phyloP scores from a whole-genome alignment of 2,329 filamentous ascomycete genomes.

The Ophiostoma tasmaniense region DNA sequence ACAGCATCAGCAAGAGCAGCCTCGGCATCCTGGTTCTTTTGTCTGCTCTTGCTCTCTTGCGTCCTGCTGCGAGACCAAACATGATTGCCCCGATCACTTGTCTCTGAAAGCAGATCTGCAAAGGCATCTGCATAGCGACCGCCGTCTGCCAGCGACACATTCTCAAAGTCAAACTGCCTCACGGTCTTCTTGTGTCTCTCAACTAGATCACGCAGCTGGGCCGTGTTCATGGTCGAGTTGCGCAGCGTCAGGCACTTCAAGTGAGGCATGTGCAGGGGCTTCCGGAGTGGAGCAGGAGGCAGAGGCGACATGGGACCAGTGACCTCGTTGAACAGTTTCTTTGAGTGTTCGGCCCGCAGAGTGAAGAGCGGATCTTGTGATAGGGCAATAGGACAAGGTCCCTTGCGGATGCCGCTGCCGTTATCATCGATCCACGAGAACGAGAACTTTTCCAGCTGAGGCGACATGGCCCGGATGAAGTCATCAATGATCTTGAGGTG shows the following conservation, averaged over 20 bases:
- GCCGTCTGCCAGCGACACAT: slow-evolving; percentile 56
- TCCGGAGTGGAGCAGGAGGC: slow-evolving; percentile 39
- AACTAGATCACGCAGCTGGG: slow-evolving; percentile 63
- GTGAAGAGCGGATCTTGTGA: slow-evolving; percentile 62
- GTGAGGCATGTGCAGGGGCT: slow-evolving; percentile 57
- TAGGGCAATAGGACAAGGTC: slow-evolving; percentile 65
- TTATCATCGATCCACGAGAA: slow-evolving; percentile 64
- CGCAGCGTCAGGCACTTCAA: slow-evolving; percentile 61
- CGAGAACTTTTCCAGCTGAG: slow-evolving; percentile 57
- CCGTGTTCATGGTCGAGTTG: slow-evolving; percentile 63
- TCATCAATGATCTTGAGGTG: slow-evolving; percentile 73
- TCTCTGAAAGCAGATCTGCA: slow-evolving; percentile 53
- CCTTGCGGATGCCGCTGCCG: slow-evolving; percentile 36
- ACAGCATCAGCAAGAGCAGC: neutral
- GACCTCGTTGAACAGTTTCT: slow-evolving; percentile 56
- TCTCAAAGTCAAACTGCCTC: slow-evolving; percentile 71
- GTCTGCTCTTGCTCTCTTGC: slow-evolving; percentile 27
- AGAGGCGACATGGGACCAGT: slow-evolving; percentile 57
- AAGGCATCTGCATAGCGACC: slow-evolving; percentile 78
- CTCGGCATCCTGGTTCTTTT: slow-evolving; percentile 12
- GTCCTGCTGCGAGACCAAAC: slow-evolving; percentile 33
- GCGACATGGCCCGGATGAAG: slow-evolving; percentile 64
- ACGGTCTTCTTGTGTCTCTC: slow-evolving; percentile 57
- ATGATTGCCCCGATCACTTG: slow-evolving; percentile 32
- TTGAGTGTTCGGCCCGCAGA: slow-evolving; percentile 42